phyloP scores from a whole-genome alignment of 495 filamentous ascomycete genomes.

The Penicillium riverlandense region DNA sequence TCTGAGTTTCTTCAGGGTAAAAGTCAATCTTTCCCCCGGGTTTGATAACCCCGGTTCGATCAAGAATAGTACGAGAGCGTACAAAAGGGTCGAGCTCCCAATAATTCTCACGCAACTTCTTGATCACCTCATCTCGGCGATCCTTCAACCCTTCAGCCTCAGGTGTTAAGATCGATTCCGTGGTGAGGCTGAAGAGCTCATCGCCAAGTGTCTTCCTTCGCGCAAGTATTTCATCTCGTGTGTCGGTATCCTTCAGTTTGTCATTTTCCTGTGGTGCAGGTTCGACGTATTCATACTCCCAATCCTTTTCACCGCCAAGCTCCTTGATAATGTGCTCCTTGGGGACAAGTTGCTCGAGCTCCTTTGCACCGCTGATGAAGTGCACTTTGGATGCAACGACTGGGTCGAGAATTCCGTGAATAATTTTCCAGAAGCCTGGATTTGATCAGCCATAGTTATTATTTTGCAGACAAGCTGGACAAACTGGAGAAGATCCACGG shows the following conservation, averaged over 20 bases:
- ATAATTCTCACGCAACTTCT: constrained; percentile 64
- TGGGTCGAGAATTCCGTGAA: constrained; percentile 87
- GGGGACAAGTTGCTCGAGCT: constrained; percentile 67
- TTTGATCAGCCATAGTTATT: neutral
- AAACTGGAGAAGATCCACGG: constrained; percentile 87
- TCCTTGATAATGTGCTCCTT: constrained; percentile 61
- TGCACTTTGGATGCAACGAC: constrained; percentile 91
- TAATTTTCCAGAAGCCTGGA: constrained; percentile 72
- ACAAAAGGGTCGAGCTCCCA: constrained; percentile 74
- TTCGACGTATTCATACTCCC: constrained; percentile 73
- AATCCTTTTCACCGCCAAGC: constrained; percentile 79
- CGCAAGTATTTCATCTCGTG: constrained; percentile 46
- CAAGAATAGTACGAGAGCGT: constrained; percentile 60
- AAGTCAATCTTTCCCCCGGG: constrained; percentile 55
- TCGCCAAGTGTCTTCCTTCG: constrained; percentile 53
- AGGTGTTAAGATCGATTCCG: constrained; percentile 51
- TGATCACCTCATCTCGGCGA: constrained; percentile 51
- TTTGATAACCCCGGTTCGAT: constrained; percentile 61
- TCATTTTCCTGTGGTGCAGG: constrained; percentile 65
- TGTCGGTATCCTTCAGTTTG: constrained; percentile 53
- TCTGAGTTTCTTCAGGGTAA: constrained; percentile 37
- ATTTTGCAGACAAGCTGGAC: neutral
- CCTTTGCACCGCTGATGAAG: constrained; percentile 71
- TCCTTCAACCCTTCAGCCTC: constrained; percentile 32
- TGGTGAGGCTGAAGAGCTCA: constrained; percentile 58